Base-by-base conservation (phyloP, 495 filamentous ascomycete genomes). In the Durotheca rogersii region DNA sequence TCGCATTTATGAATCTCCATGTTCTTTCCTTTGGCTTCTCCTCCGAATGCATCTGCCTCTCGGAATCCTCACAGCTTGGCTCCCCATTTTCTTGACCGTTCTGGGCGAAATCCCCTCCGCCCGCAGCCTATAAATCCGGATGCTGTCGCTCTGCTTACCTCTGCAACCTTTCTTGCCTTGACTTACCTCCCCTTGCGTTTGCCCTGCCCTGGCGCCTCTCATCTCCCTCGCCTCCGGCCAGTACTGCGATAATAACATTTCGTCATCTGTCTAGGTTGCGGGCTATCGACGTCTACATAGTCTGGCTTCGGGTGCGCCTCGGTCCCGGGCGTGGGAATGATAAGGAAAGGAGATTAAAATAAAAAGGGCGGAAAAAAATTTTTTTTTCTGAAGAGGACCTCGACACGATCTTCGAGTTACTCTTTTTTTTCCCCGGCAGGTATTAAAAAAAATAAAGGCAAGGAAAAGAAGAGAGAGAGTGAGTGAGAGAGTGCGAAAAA, bases 241-340 rank as follows among this genome's bases (percentile, higher is more conserved):
- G 49, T 59, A 45, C 56, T 47, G 20, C 33, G 41, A 58, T 58
- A 53, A 42, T 59, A 59, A 59, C 56, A 59, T 27, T 27, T 27
- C 49, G 50, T 30, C 50, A 47, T 20, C 49, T 49, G 20, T 38
- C 23, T 40, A 46, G 31, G 30, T 25, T 25, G n/a, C n/a, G n/a
- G n/a, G n/a, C n/a, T n/a, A n/a, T n/a, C n/a, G n/a, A n/a, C n/a
- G n/a, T n/a, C n/a, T n/a, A n/a, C n/a, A n/a, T n/a, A n/a, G n/a
- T n/a, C n/a, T n/a, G n/a, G n/a, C n/a, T n/a, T n/a, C n/a, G n/a
- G n/a, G n/a, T n/a, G n/a, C n/a, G n/a, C n/a, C n/a, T n/a, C n/a
- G n/a, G n/a, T n/a, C n/a, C n/a, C n/a, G n/a, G n/a, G n/a, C n/a
- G n/a, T n/a, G n/a, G n/a, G n/a, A n/a, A n/a, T n/a, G n/a, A n/a